phyloP scores from a whole-genome alignment of 495 filamentous ascomycete genomes.

The Penicillium robsamsonii region DNA sequence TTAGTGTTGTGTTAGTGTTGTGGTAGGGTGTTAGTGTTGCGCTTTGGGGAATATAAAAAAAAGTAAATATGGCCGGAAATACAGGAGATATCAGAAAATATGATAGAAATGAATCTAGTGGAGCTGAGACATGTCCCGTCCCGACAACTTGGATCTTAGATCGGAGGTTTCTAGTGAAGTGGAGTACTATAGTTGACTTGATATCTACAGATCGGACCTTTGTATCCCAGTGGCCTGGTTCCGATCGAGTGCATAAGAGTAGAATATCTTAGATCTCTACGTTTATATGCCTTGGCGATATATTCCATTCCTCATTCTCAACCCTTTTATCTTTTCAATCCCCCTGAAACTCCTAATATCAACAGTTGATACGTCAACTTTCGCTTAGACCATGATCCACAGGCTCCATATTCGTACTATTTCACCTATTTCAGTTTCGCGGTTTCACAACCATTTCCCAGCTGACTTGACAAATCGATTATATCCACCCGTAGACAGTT shows the following conservation, averaged over 20 bases:
- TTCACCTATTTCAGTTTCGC: background rate
- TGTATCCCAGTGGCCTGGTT: slow-evolving; percentile 20
- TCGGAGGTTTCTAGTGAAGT: background rate
- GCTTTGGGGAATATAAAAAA: too few species aligned
- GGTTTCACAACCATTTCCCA: background rate
- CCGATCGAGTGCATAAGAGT: slow-evolving; percentile 13
- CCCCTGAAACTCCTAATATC: slow-evolving; percentile 5
- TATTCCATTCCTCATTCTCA: too few species aligned
- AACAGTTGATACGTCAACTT: slow-evolving; percentile 10
- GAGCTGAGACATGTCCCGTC: background rate
- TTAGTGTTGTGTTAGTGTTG: too few species aligned
- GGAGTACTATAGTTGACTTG: too few species aligned
- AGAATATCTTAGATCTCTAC: too few species aligned
- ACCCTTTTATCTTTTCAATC: too few species aligned
- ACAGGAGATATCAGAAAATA: too few species aligned
- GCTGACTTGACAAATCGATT: background rate
- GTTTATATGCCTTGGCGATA: too few species aligned
- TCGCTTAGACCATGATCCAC: slow-evolving; percentile 5
- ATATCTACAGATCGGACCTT: too few species aligned
- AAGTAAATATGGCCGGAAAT: too few species aligned
- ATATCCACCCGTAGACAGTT: slow-evolving; percentile 2
- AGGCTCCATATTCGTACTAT: background rate
- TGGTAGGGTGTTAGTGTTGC: too few species aligned
- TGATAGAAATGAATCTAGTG: background rate
- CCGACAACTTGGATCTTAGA: background rate